phyloP scores from a whole-genome alignment of 1,284 basidiomycete genomes.

The Cutaneotrichosporon cutaneum region DNA sequence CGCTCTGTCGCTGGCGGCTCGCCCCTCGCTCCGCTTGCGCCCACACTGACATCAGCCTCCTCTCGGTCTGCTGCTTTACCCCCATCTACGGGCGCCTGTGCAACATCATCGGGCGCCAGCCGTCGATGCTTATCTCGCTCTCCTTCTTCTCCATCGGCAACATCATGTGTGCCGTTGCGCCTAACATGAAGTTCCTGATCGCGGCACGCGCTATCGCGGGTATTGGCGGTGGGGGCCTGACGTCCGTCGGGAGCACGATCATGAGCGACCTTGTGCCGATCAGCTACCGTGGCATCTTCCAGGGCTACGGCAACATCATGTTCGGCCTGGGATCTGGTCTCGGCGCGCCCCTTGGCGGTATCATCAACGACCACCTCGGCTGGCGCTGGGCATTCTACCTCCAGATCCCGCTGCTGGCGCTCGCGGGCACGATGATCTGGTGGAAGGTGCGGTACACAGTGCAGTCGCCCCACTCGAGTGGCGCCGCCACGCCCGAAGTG shows the following conservation, averaged over 20 bases:
- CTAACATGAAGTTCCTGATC: conserved; percentile 79
- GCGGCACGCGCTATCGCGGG: conserved; percentile 77
- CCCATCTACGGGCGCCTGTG: conserved; percentile 83
- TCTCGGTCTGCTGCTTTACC: conserved; percentile 84
- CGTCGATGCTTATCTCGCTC: conserved; percentile 67
- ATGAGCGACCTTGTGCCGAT: conserved; percentile 58
- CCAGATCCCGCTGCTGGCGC: conserved; percentile 70
- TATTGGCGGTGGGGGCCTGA: conserved; percentile 79
- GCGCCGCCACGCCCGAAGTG: conserved; percentile 58
- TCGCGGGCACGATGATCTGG: conserved; percentile 67
- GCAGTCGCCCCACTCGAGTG: conserved; percentile 21
- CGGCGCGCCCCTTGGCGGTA: conserved; percentile 87
- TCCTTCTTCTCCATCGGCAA: conserved; percentile 79
- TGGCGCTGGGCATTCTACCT: conserved; percentile 65
- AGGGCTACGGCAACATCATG: conserved; percentile 81
- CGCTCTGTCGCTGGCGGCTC: too few species aligned
- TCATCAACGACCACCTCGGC: conserved; percentile 76
- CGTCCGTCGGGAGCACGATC: conserved; percentile 45
- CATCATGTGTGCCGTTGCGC: conserved; percentile 74
- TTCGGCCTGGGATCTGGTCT: conserved; percentile 54
- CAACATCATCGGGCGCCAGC: conserved; percentile 81
- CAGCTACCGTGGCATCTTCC: conserved; percentile 80
- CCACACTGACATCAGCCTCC: conserved; percentile 53
- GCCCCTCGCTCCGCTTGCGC: too few species aligned
- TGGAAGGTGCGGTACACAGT: conserved; percentile 62